A percentile compares a stretch with the other conserved stretches of the same genome.
Conservation (phyloP, 495 filamentous ascomycete genomes). For the Sphaerosporella brunnea region DNA sequence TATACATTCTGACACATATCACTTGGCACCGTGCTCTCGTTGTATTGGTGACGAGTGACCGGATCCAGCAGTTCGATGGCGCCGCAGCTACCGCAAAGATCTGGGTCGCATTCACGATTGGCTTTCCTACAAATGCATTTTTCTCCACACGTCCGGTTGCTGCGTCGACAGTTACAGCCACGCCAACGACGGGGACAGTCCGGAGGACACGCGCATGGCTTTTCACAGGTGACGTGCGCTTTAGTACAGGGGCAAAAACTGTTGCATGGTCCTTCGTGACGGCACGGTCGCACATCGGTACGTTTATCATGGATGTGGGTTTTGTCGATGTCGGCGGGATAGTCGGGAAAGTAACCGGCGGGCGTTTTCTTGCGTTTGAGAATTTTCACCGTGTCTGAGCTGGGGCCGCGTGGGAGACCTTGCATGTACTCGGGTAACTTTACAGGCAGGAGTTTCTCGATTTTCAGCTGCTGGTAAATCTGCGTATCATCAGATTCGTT, state of each 20-base stretch:
- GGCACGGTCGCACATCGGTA: slow-evolving; percentile 20
- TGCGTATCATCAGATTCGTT: background rate
- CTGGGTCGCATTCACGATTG: slow-evolving; percentile 54
- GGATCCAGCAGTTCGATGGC: slow-evolving; percentile 45
- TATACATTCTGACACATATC: slow-evolving; percentile 43
- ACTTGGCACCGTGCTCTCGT: slow-evolving; percentile 32
- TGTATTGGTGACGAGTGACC: slow-evolving; percentile 35
- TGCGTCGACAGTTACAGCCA: slow-evolving; percentile 43
- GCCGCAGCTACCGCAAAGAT: slow-evolving; percentile 48
- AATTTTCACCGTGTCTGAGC: slow-evolving; percentile 1
- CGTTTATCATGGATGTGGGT: slow-evolving; percentile 23
- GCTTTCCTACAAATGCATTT: slow-evolving; percentile 42
- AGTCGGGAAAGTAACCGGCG: slow-evolving; percentile 13
- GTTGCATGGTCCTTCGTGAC: slow-evolving; percentile 21
- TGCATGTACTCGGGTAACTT: background rate
- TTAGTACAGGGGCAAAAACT: slow-evolving; percentile 17
- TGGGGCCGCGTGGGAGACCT: background rate
- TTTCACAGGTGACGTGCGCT: slow-evolving; percentile 44
- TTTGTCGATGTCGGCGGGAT: slow-evolving; percentile 21
- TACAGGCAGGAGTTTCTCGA: slow-evolving; percentile 12
- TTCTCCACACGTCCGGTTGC: slow-evolving; percentile 35
- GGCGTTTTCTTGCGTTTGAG: slow-evolving; percentile 21
- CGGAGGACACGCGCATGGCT: slow-evolving; percentile 42
- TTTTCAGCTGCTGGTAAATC: slow-evolving; percentile 15
- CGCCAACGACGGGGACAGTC: slow-evolving; percentile 45